These are phyloP conservation scores for Gypsophila paniculata DNA, from an alignment of 179 eudicot genomes.

Conservation along the genomic window DNA sequence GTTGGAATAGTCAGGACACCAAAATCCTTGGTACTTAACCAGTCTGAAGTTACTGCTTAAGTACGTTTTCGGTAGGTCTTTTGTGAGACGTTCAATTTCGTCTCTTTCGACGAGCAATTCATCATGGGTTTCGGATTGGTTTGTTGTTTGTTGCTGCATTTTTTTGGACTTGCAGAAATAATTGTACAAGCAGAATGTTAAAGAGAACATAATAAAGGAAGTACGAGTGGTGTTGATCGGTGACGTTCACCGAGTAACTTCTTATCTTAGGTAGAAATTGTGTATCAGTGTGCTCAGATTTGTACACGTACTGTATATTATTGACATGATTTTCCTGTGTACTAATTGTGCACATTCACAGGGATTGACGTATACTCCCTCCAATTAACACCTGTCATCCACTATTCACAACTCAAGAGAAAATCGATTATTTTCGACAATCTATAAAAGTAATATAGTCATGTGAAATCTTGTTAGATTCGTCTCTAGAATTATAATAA, in stretches of 20 bases:
- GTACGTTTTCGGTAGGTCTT: constrained; percentile 5
- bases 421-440: too few species aligned
- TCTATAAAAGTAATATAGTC: too few species aligned
- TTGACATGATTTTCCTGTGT: too few species aligned
- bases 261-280: not conserved
- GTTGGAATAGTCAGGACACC: not conserved
- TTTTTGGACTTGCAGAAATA: not conserved
- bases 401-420: too few species aligned
- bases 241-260: not conserved
- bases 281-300: too few species aligned
- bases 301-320: too few species aligned
- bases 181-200: not conserved
- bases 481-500: too few species aligned
- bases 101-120: not conserved
- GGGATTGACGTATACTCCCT: too few species aligned
- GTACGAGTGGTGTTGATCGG: not conserved
- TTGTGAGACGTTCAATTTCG: not conserved
- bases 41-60: not conserved
- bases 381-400: too few species aligned
- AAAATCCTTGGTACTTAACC: constrained; percentile 16
- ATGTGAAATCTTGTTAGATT: too few species aligned
- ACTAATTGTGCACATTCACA: too few species aligned
- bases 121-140: not conserved
- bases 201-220: not conserved
- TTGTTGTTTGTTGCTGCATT: constrained; percentile 1